Evolutionary conservation across 2,329 filamentous ascomycete species (phyloP), one percentile per base, ranked within the genome.

Genomic region (Onygenales sp.): DNA sequence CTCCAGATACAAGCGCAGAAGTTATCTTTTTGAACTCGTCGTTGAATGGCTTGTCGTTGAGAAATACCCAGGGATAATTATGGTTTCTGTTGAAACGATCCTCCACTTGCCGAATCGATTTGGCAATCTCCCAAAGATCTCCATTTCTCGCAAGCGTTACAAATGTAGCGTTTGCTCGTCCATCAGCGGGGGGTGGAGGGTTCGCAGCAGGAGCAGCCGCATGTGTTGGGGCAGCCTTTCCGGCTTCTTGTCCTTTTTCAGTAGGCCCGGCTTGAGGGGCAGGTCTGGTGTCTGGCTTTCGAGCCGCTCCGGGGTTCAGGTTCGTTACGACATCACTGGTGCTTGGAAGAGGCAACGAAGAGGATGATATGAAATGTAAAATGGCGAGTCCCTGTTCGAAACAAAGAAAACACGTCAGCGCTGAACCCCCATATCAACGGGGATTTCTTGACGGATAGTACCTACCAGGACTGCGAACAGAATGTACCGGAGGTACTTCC

Each of bases 21-120:
- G 93, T 98, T 59, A 97, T 79, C 71, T 89, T 92, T 72, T 91
- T 97, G 79, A 98, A 98, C 8, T 83, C 84, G 2, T 88, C 87
- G 67, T 95, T 87, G 65, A 98, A 98, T 0, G 90, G 88, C 69
- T 91, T 83, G 68, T 98, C 93, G 73, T 98, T 98, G 57, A 98
- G 77, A 75, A 98, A 98, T 51, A 98, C 92, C 94, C 94, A 98
- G 69, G 97, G 92, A 74, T 98, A 98, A 76, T 95, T 85, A 77
- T 87, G 97, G 64, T 92, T 87, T 65, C 84, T 83, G 76, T 98
- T 98, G 83, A 98, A 98, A 66, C 93, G 88, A 71, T 98, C 93
- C 74, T 98, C 93, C 53, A 98, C 84, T 67, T 95, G 88, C 53
- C 93, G 88, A 66, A 98, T 98, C 10, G 91, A 96, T 65, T 89